Base-by-base conservation (phyloP, 352 stramenopile genomes). In the Globisporangium perplexum region DNA sequence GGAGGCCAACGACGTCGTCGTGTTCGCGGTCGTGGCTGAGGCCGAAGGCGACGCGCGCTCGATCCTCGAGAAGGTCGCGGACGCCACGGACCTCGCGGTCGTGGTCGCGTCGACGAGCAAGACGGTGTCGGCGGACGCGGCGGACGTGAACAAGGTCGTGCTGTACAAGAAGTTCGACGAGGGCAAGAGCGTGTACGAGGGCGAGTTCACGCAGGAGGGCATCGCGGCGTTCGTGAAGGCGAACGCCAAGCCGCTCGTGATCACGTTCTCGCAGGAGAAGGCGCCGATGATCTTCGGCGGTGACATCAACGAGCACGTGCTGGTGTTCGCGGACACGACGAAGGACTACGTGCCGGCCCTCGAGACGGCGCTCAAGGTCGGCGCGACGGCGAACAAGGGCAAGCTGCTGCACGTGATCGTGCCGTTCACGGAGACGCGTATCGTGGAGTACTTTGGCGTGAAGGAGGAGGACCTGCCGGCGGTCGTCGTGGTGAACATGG, bases 401-500 rank as follows among this genome's bases (percentile, higher is more conserved):
- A 90, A 96, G 65, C 64, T 95, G 52, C 67, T 97, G 45, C 86
- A 96, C 73, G 82, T 98, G 17, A 69, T 94, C 52, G 84, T 98
- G 55, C 83, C 83, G 45, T 69, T 72, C 57, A 86, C 78, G 22
- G 90, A 98, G 73, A 80, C 78, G 39, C 88, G 88, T 46, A 90
- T 98, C 30, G 68, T 98, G 35, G 88, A 97, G 45, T 98, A 96
- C 83, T 98, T 98, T 56, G 90, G 85, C 55, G 63, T 98, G 30
- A 88, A 81, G 63, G 69, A 85, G 28, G 85, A 81, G 30, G 79
- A 96, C 57, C 66, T 98, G 47, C 94, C 94, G 26, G 71, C 76
- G 22, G 61, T 93, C 15, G 74, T 97, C 33, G 65, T 98, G 38
- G 88, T 95, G 33, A 93, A 97, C 71, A 97, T 98, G 90, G 72